phyloP scores from a whole-genome alignment of 108 stramenopile genomes.

The Mediolabrus comicus region DNA sequence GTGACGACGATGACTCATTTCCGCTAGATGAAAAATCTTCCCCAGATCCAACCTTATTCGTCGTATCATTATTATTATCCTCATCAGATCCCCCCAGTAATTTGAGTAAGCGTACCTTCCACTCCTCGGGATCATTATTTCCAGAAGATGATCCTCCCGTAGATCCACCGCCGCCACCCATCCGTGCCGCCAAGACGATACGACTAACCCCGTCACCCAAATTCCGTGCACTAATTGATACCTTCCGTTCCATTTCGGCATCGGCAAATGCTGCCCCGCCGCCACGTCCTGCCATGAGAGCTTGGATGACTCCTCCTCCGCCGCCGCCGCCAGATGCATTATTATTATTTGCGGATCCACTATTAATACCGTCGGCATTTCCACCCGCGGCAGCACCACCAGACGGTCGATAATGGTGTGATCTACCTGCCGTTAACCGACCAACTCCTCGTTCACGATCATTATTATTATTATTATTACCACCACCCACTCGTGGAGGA shows the following conservation, averaged over 20 bases:
- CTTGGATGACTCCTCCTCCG: constrained; percentile 38
- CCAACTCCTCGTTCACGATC: neutral
- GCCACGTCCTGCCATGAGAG: constrained; percentile 43
- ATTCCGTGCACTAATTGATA: constrained; percentile 69
- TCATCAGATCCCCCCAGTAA: constrained; percentile 70
- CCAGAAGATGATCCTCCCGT: constrained; percentile 4
- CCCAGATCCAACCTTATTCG: neutral
- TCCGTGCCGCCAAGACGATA: constrained; percentile 74
- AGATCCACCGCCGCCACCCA: constrained; percentile 33
- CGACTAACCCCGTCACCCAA: constrained; percentile 78
- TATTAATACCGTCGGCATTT: neutral
- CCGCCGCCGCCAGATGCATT: neutral
- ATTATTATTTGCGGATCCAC: constrained; percentile 1
- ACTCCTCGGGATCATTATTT: constrained; percentile 40
- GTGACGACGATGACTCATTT: neutral
- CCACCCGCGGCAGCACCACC: neutral
- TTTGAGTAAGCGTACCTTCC: constrained; percentile 67
- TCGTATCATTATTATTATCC: neutral
- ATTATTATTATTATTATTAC: neutral
- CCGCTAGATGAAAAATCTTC: constrained; percentile 4
- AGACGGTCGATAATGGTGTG: neutral
- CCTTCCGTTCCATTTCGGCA: constrained; percentile 79
- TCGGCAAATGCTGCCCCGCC: constrained; percentile 42
- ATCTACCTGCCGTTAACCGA: neutral
- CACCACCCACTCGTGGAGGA: neutral